Evolutionary conservation across 768 basidiomycete species (phyloP).

Genomic region (Xerocomus potaroensis): DNA sequence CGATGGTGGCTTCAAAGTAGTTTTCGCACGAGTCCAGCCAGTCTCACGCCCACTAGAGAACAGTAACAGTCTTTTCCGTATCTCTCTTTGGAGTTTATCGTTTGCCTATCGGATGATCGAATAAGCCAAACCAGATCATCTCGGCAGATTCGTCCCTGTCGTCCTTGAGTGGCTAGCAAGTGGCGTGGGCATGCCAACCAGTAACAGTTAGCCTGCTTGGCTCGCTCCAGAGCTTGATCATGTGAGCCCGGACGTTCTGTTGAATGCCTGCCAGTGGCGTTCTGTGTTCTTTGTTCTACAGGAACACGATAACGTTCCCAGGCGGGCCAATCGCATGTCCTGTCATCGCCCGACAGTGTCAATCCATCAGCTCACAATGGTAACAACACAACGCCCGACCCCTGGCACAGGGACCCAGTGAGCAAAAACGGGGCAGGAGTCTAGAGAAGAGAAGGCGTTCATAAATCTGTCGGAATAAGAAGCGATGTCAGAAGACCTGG

Average conservation of each 20-base stretch:
- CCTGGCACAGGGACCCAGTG: slow-evolving; percentile 1
- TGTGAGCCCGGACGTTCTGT: background rate
- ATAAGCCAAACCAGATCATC: slow-evolving; percentile 5
- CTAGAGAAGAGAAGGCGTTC: slow-evolving; percentile 1
- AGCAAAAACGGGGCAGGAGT: background rate
- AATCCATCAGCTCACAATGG: slow-evolving; percentile 1
- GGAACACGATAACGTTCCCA: background rate
- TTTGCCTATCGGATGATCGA: slow-evolving; percentile 7
- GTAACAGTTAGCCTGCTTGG: background rate
- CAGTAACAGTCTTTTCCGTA: slow-evolving; percentile 1
- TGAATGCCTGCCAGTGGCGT: background rate
- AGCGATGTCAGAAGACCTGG: slow-evolving; percentile 1
- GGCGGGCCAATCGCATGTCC: slow-evolving; percentile 6
- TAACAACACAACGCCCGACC: background rate
- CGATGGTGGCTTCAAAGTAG: too few relatives aligned
- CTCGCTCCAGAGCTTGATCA: background rate
- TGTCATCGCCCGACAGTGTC: background rate
- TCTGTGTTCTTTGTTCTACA: background rate
- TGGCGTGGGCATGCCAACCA: background rate
- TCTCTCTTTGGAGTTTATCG: slow-evolving; percentile 7
- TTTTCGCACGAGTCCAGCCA: too few relatives aligned
- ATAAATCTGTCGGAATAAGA: background rate
- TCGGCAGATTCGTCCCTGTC: too few relatives aligned
- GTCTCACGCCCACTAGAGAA: too few relatives aligned
- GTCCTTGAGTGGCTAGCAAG: background rate